Conservation (phyloP, 2,329 filamentous ascomycete species). For the Aspergillus latus region DNA sequence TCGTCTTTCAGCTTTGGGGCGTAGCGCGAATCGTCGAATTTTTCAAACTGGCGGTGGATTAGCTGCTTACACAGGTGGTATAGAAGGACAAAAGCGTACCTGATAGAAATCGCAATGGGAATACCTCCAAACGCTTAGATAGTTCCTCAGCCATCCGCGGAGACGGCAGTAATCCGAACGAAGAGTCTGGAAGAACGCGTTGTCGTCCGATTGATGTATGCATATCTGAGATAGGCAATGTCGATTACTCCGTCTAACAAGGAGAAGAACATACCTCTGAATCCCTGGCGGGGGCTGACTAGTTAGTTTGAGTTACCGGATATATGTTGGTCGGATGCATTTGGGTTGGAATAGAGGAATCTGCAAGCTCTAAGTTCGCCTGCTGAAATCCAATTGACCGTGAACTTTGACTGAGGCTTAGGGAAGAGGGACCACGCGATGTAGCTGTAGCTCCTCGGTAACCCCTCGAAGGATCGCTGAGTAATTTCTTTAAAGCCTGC, state of each 20-base stretch:
- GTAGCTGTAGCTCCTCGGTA: no score
- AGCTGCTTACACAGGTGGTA: rapidly evolving
- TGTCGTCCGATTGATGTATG: neutral
- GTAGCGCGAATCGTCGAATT: neutral
- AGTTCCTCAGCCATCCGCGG: neutral
- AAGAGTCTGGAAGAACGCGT: neutral
- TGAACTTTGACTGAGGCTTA: no score
- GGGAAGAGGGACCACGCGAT: no score
- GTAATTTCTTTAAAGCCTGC: neutral
- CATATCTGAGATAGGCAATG: neutral
- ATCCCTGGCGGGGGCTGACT: neutral
- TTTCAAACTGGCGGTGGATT: neutral
- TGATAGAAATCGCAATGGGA: conserved; percentile 4
- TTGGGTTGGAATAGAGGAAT: neutral
- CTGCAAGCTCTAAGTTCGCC: no score
- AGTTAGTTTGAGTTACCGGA: neutral
- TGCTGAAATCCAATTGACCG: no score
- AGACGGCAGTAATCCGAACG: neutral
- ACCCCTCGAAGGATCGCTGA: neutral
- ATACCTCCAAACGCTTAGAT: conserved; percentile 2
- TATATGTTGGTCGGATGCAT: neutral
- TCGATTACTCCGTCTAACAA: neutral
- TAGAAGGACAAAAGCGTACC: neutral
- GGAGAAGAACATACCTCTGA: neutral
- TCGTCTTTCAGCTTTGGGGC: neutral